These are phyloP conservation scores for Globisporangium nodosum DNA, from an alignment of 352 stramenopile species.

Conservation along the genomic window DNA sequence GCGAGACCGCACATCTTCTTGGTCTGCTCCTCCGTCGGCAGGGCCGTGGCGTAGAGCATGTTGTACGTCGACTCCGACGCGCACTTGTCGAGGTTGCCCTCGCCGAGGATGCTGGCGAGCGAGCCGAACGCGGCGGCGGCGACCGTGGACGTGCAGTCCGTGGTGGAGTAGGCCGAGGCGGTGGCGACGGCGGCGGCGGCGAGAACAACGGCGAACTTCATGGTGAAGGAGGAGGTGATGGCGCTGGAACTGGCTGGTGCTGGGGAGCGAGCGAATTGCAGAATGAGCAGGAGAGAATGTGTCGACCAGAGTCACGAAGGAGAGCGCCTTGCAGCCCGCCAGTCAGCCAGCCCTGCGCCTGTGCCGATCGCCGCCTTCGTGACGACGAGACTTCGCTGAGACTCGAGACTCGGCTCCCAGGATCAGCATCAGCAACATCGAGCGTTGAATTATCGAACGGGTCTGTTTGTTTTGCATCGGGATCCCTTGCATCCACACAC, in stretches of 20 bases:
- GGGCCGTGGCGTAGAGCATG: constrained; percentile 25
- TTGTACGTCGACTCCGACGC: constrained; percentile 24
- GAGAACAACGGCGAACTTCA: constrained; percentile 12
- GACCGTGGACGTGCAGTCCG: constrained; percentile 16
- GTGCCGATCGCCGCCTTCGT: background rate
- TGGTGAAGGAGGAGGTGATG: background rate
- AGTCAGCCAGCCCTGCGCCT: background rate
- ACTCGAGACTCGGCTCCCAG: too few relatives aligned
- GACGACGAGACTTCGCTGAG: too few relatives aligned
- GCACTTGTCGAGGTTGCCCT: constrained; percentile 17
- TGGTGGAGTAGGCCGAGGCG: constrained; percentile 4
- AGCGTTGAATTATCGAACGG: background rate
- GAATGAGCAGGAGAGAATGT: background rate
- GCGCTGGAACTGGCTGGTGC: constrained; percentile 1
- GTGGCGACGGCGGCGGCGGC: constrained; percentile 23
- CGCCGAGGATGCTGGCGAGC: constrained; percentile 17
- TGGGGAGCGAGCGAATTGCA: constrained; percentile 1
- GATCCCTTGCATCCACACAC: background rate
- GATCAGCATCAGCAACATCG: background rate
- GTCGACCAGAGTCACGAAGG: background rate
- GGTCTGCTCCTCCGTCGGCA: constrained; percentile 25
- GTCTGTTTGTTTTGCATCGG: background rate
- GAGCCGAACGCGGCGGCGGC: constrained; percentile 19
- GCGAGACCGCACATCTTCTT: constrained; percentile 31
- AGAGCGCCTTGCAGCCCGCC: too few relatives aligned